phyloP scores from a whole-genome alignment of 176 grass and related monocot species.

The Oryza longistaminata region DNA sequence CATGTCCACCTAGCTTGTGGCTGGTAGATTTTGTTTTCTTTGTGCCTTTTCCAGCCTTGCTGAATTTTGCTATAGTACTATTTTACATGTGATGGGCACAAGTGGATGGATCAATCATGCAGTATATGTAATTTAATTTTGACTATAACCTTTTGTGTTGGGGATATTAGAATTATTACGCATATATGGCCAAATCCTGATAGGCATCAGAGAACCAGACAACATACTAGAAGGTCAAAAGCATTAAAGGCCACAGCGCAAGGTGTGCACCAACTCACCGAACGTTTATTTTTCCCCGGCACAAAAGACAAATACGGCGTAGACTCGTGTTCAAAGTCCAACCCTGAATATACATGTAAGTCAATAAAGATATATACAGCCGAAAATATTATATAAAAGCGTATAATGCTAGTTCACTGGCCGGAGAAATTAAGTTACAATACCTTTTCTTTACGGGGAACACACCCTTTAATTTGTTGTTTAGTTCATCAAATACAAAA shows the following conservation, averaged over 20 bases:
- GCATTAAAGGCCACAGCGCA: constrained; percentile 47
- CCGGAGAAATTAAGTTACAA: neutral
- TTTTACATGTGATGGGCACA: neutral
- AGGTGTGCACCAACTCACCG: constrained; percentile 44
- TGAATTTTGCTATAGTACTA: neutral
- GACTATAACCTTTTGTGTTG: neutral
- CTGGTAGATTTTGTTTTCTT: neutral
- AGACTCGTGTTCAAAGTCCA: constrained; percentile 54
- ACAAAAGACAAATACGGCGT: constrained; percentile 18
- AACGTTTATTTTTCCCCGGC: constrained; percentile 5
- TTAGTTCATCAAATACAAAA: neutral
- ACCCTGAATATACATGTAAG: neutral
- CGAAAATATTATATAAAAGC: neutral
- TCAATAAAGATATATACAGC: neutral
- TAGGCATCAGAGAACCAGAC: constrained; percentile 41
- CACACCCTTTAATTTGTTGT: neutral
- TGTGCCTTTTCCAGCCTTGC: neutral
- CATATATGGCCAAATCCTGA: constrained; percentile 37
- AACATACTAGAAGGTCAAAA: constrained; percentile 51
- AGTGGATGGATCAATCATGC: neutral
- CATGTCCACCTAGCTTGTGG: neutral
- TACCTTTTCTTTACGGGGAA: neutral
- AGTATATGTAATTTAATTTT: neutral
- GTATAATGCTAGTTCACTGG: neutral
- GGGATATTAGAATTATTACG: constrained; percentile 11